phyloP scores from a whole-genome alignment of 306 rosid genomes.

The Fagus sylvatica region DNA sequence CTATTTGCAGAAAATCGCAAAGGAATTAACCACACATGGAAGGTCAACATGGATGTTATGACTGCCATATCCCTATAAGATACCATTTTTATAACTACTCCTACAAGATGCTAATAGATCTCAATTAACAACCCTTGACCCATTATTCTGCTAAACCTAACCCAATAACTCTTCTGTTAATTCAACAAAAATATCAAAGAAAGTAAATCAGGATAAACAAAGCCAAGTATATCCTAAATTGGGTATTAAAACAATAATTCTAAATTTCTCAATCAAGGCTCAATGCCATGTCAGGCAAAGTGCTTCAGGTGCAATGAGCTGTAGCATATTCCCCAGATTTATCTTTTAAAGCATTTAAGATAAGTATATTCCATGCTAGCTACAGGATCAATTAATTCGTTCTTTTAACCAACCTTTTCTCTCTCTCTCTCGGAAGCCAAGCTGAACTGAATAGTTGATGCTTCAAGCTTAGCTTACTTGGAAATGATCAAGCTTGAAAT shows the following conservation, averaged over 20 bases:
- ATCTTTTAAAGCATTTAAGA: background rate
- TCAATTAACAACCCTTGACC: conserved; percentile 8
- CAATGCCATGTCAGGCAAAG: too few species aligned
- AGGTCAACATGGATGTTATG: conserved; percentile 18
- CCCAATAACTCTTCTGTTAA: background rate
- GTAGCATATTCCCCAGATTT: background rate
- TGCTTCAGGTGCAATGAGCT: too few species aligned
- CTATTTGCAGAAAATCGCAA: background rate
- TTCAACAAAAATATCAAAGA: conserved; percentile 7
- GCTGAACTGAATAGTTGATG: background rate
- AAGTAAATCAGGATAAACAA: conserved; percentile 17
- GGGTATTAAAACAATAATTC: background rate
- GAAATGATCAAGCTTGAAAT: background rate
- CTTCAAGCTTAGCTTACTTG: background rate
- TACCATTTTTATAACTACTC: background rate
- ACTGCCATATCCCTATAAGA: background rate
- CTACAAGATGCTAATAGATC: conserved; percentile 23
- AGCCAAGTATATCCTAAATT: conserved; percentile 12
- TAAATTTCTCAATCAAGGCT: background rate
- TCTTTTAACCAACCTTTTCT: too few species aligned
- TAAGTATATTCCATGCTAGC: background rate
- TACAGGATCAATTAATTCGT: background rate
- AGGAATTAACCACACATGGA: conserved; percentile 14
- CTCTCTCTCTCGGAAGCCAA: background rate
- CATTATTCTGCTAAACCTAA: conserved; percentile 5